A percentile compares a stretch with the other conserved stretches of the same genome.
phyloP scores from a whole-genome alignment of 306 rosid species.

The Phaseolus lunatus region DNA sequence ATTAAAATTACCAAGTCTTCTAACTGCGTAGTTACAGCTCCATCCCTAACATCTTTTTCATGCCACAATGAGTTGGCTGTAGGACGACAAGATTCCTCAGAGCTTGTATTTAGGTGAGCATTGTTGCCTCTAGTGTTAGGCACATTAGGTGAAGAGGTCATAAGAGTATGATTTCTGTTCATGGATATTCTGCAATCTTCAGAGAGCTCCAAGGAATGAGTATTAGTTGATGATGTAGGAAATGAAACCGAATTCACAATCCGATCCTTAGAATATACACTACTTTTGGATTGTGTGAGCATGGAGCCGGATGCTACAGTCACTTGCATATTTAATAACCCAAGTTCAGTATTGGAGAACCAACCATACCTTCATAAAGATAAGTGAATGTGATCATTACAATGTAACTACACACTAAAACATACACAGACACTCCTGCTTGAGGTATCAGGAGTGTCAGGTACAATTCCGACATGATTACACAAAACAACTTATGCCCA shows the following conservation, averaged over 20 bases:
- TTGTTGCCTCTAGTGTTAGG: slow-evolving; percentile 49
- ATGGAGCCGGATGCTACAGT: slow-evolving; percentile 55
- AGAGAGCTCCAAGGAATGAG: slow-evolving; percentile 54
- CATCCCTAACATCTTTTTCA: slow-evolving; percentile 56
- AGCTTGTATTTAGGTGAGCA: slow-evolving; percentile 43
- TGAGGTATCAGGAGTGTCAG: not conserved
- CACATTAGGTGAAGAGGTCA: slow-evolving; percentile 46
- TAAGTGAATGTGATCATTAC: slow-evolving; percentile 36
- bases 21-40: slow-evolving; percentile 52
- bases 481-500: not conserved
- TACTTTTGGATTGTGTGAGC: slow-evolving; percentile 55
- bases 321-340: slow-evolving; percentile 51
- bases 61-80: slow-evolving; percentile 51
- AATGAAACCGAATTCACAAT: slow-evolving; percentile 47
- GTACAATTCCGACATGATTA: not conserved
- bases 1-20: slow-evolving; percentile 70
- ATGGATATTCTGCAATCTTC: slow-evolving; percentile 53
- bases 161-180: slow-evolving; percentile 46
- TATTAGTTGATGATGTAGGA: slow-evolving; percentile 48
- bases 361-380: slow-evolving; percentile 91
- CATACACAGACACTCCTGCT: not conserved
- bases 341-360: slow-evolving; percentile 65
- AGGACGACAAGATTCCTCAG: slow-evolving; percentile 55
- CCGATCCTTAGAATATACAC: slow-evolving; percentile 49
- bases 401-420: slow-evolving; percentile 30